These are phyloP conservation scores for Lipomyces anomalus DNA, from an alignment of 805 yeast genomes.

Conservation along the genomic window DNA sequence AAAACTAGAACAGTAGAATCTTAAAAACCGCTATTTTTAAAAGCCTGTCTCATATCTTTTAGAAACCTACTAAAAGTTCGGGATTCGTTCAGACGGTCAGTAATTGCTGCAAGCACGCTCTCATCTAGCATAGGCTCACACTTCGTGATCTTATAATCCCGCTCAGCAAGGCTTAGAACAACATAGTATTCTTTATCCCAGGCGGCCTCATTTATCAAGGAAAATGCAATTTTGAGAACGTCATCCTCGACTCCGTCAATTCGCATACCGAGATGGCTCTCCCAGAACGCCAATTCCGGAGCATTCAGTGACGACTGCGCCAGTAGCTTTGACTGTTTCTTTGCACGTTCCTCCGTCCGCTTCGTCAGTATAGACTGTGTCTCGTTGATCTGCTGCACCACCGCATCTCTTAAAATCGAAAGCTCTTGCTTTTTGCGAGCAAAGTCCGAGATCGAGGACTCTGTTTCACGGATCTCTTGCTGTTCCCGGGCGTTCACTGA, in stretches of 20 bases:
- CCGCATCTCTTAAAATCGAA: slow-evolving; percentile 19
- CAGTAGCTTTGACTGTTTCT: slow-evolving; percentile 33
- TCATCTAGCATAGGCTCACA: slow-evolving; percentile 38
- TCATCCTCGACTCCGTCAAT: slow-evolving; percentile 48
- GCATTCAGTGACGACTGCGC: slow-evolving; percentile 44
- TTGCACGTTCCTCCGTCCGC: slow-evolving; percentile 33
- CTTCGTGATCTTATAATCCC: slow-evolving; percentile 36
- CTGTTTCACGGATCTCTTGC: slow-evolving; percentile 28
- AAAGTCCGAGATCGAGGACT: slow-evolving; percentile 26
- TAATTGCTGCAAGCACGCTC: slow-evolving; percentile 23
- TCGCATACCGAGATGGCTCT: slow-evolving; percentile 48
- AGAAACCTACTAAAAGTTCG: slow-evolving; percentile 28
- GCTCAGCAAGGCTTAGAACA: slow-evolving; percentile 43
- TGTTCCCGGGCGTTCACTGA: slow-evolving; percentile 24
- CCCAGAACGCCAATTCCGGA: slow-evolving; percentile 50
- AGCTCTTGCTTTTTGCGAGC: slow-evolving; percentile 28
- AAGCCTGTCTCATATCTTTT: slow-evolving; percentile 28
- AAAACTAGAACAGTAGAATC: too few relatives aligned
- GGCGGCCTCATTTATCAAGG: slow-evolving; percentile 43
- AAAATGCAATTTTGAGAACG: slow-evolving; percentile 45
- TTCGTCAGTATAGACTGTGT: slow-evolving; percentile 32
- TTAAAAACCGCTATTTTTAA: slow-evolving; percentile 19
- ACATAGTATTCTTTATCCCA: slow-evolving; percentile 40
- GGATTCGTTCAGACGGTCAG: slow-evolving; percentile 25
- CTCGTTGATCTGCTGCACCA: slow-evolving; percentile 31